These are phyloP conservation scores for Venturia effusa DNA, from an alignment of 2,329 filamentous ascomycete genomes.

Conservation along the genomic window DNA sequence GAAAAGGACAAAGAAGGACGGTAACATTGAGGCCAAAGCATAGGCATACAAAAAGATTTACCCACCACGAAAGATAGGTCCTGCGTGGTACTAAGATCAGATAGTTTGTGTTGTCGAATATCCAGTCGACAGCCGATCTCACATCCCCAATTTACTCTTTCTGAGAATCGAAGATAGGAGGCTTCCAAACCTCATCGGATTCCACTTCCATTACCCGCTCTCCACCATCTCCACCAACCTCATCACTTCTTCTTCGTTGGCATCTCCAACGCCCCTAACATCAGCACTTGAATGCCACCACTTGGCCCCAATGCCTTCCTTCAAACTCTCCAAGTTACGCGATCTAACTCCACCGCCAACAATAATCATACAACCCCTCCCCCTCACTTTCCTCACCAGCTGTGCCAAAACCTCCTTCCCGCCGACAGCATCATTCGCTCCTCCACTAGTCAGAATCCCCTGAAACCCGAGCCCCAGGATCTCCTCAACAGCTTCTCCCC, in stretches of 20 bases:
- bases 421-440: slow-evolving; percentile 23
- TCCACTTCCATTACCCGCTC: neutral
- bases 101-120: neutral
- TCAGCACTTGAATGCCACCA: slow-evolving; percentile 38
- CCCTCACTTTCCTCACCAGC: slow-evolving; percentile 13
- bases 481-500: slow-evolving; percentile 21
- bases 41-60: neutral
- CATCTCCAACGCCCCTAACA: slow-evolving; percentile 21
- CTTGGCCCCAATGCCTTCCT: slow-evolving; percentile 18
- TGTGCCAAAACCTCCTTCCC: slow-evolving; percentile 24
- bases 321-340: slow-evolving; percentile 29
- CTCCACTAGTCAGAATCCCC: slow-evolving; percentile 39
- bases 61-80: neutral
- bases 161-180: too few species aligned
- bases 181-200: neutral
- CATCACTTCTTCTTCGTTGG: slow-evolving; percentile 17
- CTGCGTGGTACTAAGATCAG: neutral
- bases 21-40: slow-evolving; percentile 4
- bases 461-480: slow-evolving; percentile 35
- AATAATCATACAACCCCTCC: slow-evolving; percentile 30
- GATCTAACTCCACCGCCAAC: slow-evolving; percentile 41
- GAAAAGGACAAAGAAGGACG: slow-evolving; percentile 27
- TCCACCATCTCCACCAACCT: slow-evolving; percentile 12
- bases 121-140: neutral
- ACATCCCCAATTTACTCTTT: neutral